These are phyloP conservation scores for Nepenthes gracilis DNA, from an alignment of 148 eudicot genomes.

Conservation along the genomic window DNA sequence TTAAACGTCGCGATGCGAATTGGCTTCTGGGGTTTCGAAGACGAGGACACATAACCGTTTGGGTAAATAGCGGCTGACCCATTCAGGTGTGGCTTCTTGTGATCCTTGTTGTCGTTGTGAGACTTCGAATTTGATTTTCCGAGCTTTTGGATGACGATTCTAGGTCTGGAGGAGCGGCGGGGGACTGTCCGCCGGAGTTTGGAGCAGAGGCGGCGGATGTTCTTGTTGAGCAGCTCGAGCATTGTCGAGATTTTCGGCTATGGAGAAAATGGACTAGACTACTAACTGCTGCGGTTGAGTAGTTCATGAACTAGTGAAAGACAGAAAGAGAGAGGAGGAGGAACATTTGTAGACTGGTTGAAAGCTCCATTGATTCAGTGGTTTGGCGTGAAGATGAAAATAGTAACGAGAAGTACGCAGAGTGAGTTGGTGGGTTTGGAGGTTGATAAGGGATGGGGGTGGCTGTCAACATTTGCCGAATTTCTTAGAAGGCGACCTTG, in stretches of 20 bases:
- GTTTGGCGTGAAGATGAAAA: too few species aligned
- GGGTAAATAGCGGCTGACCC: too few species aligned
- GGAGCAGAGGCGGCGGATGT: conserved; percentile 50
- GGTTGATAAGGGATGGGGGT: too few species aligned
- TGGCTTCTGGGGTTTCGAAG: conserved; percentile 25
- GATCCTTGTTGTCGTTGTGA: not conserved
- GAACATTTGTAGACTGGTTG: not conserved
- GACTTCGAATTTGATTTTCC: conserved; percentile 25
- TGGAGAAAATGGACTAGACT: not conserved
- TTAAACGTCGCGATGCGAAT: conserved; percentile 81
- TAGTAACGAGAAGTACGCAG: too few species aligned
- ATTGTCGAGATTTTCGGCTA: conserved; percentile 12
- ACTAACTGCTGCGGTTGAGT: not conserved
- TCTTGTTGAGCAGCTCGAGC: conserved; percentile 44
- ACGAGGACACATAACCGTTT: conserved; percentile 31
- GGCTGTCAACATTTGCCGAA: too few species aligned
- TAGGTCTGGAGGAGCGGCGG: conserved; percentile 33
- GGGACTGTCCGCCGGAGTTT: conserved; percentile 25
- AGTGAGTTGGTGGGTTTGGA: too few species aligned
- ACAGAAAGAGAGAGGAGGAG: conserved; percentile 6
- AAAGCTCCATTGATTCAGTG: too few species aligned
- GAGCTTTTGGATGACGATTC: conserved; percentile 34
- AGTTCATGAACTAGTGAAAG: not conserved
- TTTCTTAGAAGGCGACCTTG: too few species aligned
- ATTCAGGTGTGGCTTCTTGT: not conserved